Evolutionary conservation across 108 stramenopile genomes (phyloP), one percentile per base, ranked within the genome.

Genomic region (Asterionellopsis glacialis): DNA sequence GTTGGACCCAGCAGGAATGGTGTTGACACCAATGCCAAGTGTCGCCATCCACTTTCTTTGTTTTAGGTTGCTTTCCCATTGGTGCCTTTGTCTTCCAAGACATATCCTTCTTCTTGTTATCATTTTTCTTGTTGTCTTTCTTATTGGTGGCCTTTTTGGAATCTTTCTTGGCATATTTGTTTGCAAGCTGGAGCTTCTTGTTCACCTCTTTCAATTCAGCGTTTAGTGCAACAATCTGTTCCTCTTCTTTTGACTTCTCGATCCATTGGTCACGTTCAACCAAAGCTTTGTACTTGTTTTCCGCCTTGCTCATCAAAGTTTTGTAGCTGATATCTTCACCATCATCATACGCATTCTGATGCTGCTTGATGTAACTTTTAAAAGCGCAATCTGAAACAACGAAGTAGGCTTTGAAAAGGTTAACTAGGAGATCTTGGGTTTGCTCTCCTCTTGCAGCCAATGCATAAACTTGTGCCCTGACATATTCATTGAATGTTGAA

Each of bases 401-500:
- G 11, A 40, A n/a, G 61, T 70, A 76, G 0, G 53, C 69, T 23
- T 45, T 59, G 58, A 56, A 57, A 28, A 68, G 67, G 59, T 68
- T 68, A 1, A 44, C 27, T 13, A 51, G 45, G 11, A 68, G 49
- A 48, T 68, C 59, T 11, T 28, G 27, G 0, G 68, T 56, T 4
- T 13, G 38, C 9, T 67, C 22, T 3, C 77, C 65, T 1, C 69
- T 40, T 1, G 71, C 61, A 1, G 15, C 9, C 14, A 79, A 59
- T 2, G 13, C 60, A 11, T 48, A 19, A 21, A 63, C 25, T 4
- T 48, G 56, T 3, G 21, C 27, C 5, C 43, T 1, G 9, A 74
- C 77, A 23, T 70, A 44, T 13, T 22, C 24, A 61, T 79, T 74
- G 73, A 79, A 74, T 41, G 66, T 61, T 26, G 18, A n/a, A 42